Evolutionary conservation across 202 grass and related monocot genomes (phyloP), one percentile per base, ranked within the genome.

Genomic region (Zoysia matrella): DNA sequence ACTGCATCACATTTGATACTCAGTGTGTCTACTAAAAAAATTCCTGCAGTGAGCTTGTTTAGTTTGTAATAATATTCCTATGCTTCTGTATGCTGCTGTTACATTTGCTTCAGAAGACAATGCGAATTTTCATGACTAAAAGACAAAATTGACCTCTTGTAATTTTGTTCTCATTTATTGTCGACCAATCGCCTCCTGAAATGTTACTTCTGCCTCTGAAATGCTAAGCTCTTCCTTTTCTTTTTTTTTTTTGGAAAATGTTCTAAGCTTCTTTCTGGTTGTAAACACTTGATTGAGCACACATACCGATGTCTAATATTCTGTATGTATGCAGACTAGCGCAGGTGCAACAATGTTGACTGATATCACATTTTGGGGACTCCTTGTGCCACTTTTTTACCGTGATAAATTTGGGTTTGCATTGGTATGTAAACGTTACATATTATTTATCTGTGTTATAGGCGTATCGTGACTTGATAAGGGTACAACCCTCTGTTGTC

Each of bases 261-360:
- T 9, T 51, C 49, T 51, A 51, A n/a, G 54, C 54, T 56, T 56
- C 4, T n/a, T 30, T 6, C 0, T 65, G 4, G 36, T 82, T 45
- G 55, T 39, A 6, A 78, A 86, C 50, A 40, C 58, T 72, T 66
- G 50, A 74, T 16, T 79, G 64, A 3, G 22, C 6, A 7, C 64
- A 55, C 39, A 5, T 56, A 46, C 74, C 47, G 5, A 48, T 73
- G 18, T 22, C 52, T 81, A 7, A 67, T 65, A 48, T 52, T 74
- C 43, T 13, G 55, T 73, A 11, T 72, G 46, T 81, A 75, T 85
- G 49, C 77, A 98, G 95, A 88, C 80, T 64, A 93, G 95, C 78
- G 90, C 90, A 67, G 92, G 95, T 73, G 92, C 95, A 65, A 84
- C 83, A 68, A 70, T 98, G 76, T 80, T 98, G 79, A 95, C 95